Base-by-base conservation (phyloP, 257 asterid genomes). In the Cordia subcordata region DNA sequence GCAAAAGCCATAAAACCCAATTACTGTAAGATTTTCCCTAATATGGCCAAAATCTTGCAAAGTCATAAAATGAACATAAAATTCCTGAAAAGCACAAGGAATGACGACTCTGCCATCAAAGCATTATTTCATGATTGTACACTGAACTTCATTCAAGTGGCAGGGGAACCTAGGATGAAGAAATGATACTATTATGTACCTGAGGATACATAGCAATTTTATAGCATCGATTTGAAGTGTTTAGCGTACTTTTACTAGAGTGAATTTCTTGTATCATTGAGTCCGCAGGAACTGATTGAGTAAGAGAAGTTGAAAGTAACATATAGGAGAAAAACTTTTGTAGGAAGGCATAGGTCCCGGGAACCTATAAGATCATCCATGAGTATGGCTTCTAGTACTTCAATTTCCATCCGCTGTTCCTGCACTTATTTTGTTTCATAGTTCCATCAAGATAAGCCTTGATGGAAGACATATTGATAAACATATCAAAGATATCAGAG, bases 351-450 rank as follows among this genome's bases (percentile, higher is more conserved):
- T 27, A 1, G 35, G 35, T 27, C 35, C 35, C 35, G 38, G 69
- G 67, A 63, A 93, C 97, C 97, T 79, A 76, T 77, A 21, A 93
- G 80, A 1, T 93, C 97, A 67, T 93, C 97, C 91, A 73, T 75
- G 38, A 93, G 95, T 75, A 93, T 93, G 32, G 99, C 96, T 68
- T 89, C 96, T 77, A 93, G 67, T 42, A 96, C 99, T 76, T 89
- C 97, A 27, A 93, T 77, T 79, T 89, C 99, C 96, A 89, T 86
- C 60, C 83, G 97, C 78, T 93, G 97, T 73, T 89, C 97, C 79
- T 70, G 94, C 75, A 73, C 76, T 77, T 81, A 78, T 74, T 93
- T 96, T 89, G 77, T 54, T 21, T 61, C 53, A 74, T 60, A 53
- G 19, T 66, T 76, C 69, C 63, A 27, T 50, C 62, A 61, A 74